Evolutionary conservation across 2,329 filamentous ascomycete species (phyloP).

Genomic region (Lachnellula arida): DNA sequence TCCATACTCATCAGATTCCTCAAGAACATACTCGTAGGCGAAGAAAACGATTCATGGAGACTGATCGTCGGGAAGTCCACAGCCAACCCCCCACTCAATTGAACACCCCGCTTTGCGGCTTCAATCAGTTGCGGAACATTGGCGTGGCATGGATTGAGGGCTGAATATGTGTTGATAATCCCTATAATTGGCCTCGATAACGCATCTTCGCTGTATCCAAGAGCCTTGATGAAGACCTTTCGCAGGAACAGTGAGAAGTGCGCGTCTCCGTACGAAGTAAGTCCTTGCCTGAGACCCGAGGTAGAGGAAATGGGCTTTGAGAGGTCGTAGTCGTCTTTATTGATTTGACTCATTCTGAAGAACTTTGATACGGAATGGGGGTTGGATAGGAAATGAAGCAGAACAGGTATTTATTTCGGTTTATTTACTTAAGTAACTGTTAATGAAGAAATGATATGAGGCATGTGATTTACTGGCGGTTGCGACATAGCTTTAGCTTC

Average conservation of each 20-base stretch:
- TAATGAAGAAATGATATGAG: background rate
- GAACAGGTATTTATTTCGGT: no score
- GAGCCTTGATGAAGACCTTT: slow-evolving; percentile 73
- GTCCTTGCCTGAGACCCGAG: slow-evolving; percentile 56
- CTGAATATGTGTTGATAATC: slow-evolving; percentile 68
- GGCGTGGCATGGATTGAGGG: slow-evolving; percentile 71
- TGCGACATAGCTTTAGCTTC: background rate
- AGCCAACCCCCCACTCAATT: slow-evolving; percentile 61
- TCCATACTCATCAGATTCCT: slow-evolving; percentile 76
- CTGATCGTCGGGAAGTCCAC: slow-evolving; percentile 73
- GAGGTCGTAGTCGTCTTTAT: slow-evolving; percentile 51
- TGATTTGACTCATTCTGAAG: background rate
- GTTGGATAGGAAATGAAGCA: no score
- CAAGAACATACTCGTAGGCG: slow-evolving; percentile 70
- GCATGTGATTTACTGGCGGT: background rate
- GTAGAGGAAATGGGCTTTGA: slow-evolving; percentile 44
- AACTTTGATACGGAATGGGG: background rate
- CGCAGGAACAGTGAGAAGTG: slow-evolving; percentile 72
- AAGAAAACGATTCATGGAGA: slow-evolving; percentile 63
- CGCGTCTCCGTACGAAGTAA: slow-evolving; percentile 66
- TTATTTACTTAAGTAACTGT: background rate
- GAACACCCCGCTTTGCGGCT: slow-evolving; percentile 63
- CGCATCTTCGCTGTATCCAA: slow-evolving; percentile 69
- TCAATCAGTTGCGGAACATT: slow-evolving; percentile 69
- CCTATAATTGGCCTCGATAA: slow-evolving; percentile 68